A percentile compares a stretch with the other conserved stretches of the same genome.
These are phyloP conservation scores for Carpinus fangiana DNA, from an alignment of 306 rosid species.

Conservation along the genomic window DNA sequence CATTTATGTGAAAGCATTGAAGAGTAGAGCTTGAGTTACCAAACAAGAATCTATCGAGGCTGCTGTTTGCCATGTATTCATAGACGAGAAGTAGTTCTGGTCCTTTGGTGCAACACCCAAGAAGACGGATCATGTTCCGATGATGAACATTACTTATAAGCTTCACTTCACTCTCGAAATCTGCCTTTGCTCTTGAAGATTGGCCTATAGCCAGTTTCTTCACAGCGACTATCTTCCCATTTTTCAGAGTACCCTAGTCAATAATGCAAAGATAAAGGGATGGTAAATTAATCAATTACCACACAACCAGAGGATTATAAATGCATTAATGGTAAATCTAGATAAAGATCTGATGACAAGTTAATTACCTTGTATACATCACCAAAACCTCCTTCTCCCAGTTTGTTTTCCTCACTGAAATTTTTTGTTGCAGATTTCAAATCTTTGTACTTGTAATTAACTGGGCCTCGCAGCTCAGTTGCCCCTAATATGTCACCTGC, in stretches of 20 bases:
- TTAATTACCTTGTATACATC: constrained; percentile 62
- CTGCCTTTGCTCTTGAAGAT: constrained; percentile 44
- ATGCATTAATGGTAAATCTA: background rate
- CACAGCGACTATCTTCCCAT: constrained; percentile 76
- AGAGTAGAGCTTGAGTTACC: constrained; percentile 39
- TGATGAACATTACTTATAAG: constrained; percentile 77
- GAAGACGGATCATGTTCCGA: constrained; percentile 62
- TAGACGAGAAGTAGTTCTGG: constrained; percentile 67
- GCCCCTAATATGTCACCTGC: constrained; percentile 66
- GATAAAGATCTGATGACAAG: too few relatives aligned
- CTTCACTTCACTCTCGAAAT: constrained; percentile 65
- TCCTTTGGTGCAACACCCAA: constrained; percentile 69
- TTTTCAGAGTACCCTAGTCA: constrained; percentile 57
- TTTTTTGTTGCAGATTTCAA: constrained; percentile 61
- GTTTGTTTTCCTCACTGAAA: constrained; percentile 55
- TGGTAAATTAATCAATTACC: background rate
- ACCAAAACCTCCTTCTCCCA: constrained; percentile 82
- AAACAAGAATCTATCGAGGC: constrained; percentile 66
- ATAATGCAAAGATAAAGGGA: background rate
- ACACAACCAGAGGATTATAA: background rate
- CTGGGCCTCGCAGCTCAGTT: constrained; percentile 64
- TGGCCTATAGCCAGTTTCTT: constrained; percentile 56
- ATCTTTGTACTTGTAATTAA: constrained; percentile 50
- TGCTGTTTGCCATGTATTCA: constrained; percentile 65
- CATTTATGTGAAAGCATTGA: background rate